Conservation (phyloP, 2,329 filamentous ascomycete species). For the Lachnellula occidentalis region DNA sequence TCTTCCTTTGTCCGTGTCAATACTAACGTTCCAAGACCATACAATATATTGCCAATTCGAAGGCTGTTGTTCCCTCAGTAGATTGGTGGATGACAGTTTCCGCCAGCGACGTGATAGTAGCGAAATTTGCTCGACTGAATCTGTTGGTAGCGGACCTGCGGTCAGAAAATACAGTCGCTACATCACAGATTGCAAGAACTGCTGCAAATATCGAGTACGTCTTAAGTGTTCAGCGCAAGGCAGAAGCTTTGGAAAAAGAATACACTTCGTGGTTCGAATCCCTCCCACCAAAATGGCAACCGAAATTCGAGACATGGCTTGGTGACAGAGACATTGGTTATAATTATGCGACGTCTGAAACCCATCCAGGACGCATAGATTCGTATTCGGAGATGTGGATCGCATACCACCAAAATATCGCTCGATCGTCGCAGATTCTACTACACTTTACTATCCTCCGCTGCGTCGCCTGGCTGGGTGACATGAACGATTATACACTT, state of each 20-base stretch:
- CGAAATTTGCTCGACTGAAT: constrained; percentile 39
- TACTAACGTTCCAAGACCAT: constrained; percentile 55
- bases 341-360: constrained; percentile 40
- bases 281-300: constrained; percentile 44
- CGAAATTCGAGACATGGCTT: constrained; percentile 50
- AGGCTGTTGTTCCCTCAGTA: constrained; percentile 44
- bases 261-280: constrained; percentile 45
- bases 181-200: constrained; percentile 38
- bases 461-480: constrained; percentile 53
- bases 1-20: not conserved
- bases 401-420: constrained; percentile 51
- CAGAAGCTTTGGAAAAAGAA: constrained; percentile 47
- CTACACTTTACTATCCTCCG: constrained; percentile 51
- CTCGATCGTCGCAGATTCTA: constrained; percentile 48
- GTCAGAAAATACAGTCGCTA: constrained; percentile 45
- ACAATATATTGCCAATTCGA: constrained; percentile 48
- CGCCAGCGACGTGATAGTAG: constrained; percentile 45
- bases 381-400: constrained; percentile 55
- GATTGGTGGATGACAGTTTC: constrained; percentile 53
- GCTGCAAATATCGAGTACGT: constrained; percentile 46
- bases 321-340: constrained; percentile 43
- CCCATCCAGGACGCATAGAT: constrained; percentile 55
- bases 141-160: constrained; percentile 50
- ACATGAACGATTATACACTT: constrained; percentile 55
- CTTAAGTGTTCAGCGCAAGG: constrained; percentile 44